Evolutionary conservation across 306 rosid species (phyloP), one percentile per base, ranked within the genome.

Genomic region (Fragaria iinumae): DNA sequence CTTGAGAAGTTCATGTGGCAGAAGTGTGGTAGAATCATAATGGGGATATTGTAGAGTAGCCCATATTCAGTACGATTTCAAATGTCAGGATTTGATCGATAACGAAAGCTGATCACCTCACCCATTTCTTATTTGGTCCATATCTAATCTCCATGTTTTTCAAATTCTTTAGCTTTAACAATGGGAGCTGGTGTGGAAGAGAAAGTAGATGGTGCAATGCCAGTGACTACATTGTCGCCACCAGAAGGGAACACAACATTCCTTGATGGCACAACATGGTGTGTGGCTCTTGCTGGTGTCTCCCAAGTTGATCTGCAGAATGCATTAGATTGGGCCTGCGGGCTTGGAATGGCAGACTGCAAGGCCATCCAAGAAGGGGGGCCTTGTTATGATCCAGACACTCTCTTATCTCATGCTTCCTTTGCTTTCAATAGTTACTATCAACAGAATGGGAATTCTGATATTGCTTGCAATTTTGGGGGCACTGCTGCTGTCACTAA

Each of bases 281-380:
- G 99, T 69, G 93, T 95, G 77, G 99, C 97, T 5, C 90, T 76
- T 43, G 50, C 93, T 3, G 96, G 93, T 80, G 99, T 56, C 53
- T 86, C 98, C 7, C 98, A 91, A 73, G 77, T 44, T 67, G 97
- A 95, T 72, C 78, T 95, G 82, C 97, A 95, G 88, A 92, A 87
- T 76, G 98, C 99, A 21, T 83, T 95, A 49, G 98, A 95, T 34
- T 95, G 99, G 99, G 99, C 98, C 25, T 95, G 99, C 56, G 98
- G 97, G 13, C 88, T 91, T 23, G 99, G 98, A 60, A 84, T 69
- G 86, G 81, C 93, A 0, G 88, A 92, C 75, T 95, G 99, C 80
- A 80, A 23, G 34, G 78, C 90, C 63, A 91, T 92, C 16, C 97
- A 89, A 67, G 74, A 85, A 1, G 96, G 86, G 0, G 93, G 90